Evolutionary conservation across 1,139 yeast genomes (phyloP), one percentile per base, ranked within the genome.

Genomic region (Meyerozyma guilliermondii): DNA sequence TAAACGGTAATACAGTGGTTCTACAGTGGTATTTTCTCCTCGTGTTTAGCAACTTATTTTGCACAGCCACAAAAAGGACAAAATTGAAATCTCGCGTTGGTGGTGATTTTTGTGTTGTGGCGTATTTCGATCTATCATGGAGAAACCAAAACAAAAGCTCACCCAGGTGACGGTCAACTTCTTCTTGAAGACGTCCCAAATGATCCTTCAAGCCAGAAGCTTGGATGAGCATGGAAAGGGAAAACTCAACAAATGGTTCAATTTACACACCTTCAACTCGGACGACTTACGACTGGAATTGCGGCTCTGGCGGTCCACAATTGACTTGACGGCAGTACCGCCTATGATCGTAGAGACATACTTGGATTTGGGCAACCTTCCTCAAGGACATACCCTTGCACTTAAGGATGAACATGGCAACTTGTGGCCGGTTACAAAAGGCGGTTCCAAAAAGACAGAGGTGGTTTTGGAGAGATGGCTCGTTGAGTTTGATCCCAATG

Each of bases 381-480:
- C 78, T 8, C 62, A 81, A 2, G 76, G 77, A 38, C 89, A 86
- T 50, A 71, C 83, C 10, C 72, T 89, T 38, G 76, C 81, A 39
- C 56, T 84, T 35, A 62, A 68, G 29, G 82, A 79, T 44, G 91
- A 79, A 43, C 58, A 63, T 8, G 72, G 67, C 5, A 71, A 72
- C 35, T 44, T 65, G n/a, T 76, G 78, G 77, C 66, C 71, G 29
- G 81, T 80, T 11, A 68, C 76, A 13, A 72, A 70, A 44, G 79
- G 80, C 14, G 71, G 73, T 2, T 56, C 58, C 23, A 80, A 76
- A 55, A 83, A 83, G 53, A 70, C 80, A 11, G 98, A 91, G 60
- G 78, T 92, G 14, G 96, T 92, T 2, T 65, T 92, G 45, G 98
- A 92, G 58, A 72, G 98, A 46, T 92, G 98, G 98, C 69, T 88